phyloP scores from a whole-genome alignment of 352 stramenopile species.

The Thraustotheca clavata region DNA sequence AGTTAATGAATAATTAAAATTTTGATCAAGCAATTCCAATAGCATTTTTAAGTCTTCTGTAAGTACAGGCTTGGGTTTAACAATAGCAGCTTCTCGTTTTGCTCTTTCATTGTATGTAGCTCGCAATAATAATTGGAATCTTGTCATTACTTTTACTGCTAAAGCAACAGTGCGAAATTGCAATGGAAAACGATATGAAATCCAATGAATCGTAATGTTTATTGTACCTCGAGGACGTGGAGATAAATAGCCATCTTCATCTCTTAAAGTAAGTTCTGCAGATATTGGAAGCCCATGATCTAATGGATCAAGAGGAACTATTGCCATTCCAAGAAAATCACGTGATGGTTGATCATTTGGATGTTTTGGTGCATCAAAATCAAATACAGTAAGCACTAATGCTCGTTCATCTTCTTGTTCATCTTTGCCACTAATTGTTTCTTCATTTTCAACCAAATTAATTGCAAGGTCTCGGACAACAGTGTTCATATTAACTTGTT shows the following conservation, averaged over 20 bases:
- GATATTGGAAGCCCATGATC: conserved; percentile 35
- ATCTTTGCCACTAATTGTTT: background rate
- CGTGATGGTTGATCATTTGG: background rate
- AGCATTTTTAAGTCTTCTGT: conserved; percentile 21
- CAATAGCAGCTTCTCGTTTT: conserved; percentile 16
- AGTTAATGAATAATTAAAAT: conserved; percentile 23
- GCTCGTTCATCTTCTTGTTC: background rate
- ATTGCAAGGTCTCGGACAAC: conserved; percentile 1
- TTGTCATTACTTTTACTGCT: background rate
- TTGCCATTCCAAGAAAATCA: conserved; percentile 42
- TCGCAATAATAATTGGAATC: background rate
- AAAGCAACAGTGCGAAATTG: background rate
- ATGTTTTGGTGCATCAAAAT: conserved; percentile 1
- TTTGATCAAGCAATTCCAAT: conserved; percentile 23
- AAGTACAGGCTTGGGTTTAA: conserved; percentile 23
- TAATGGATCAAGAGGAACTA: conserved; percentile 34
- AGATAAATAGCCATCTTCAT: conserved; percentile 26
- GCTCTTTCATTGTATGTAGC: conserved; percentile 10
- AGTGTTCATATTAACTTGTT: background rate
- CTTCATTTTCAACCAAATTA: conserved; percentile 18
- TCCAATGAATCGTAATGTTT: conserved; percentile 53
- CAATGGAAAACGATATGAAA: conserved; percentile 25
- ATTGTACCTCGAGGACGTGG: conserved; percentile 30
- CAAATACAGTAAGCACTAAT: conserved; percentile 5
- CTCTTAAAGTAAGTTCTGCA: conserved; percentile 32